phyloP scores from a whole-genome alignment of 495 filamentous ascomycete species.

The Penicillium atrosanguineum region DNA sequence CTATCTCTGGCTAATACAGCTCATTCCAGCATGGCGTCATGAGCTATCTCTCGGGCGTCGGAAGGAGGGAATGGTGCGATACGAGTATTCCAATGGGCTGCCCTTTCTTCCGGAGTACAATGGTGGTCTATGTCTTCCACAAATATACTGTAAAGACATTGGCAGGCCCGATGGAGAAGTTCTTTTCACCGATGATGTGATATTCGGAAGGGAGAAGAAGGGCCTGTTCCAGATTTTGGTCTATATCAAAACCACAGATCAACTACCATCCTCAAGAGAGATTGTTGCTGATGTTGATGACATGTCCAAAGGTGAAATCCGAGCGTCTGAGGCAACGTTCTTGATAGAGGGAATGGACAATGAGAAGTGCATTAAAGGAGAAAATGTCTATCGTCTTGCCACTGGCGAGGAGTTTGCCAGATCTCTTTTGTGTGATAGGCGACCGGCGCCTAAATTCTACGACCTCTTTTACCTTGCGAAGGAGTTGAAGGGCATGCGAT shows the following conservation, averaged over 20 bases:
- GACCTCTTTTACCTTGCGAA: constrained; percentile 18
- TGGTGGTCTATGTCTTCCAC: constrained; percentile 32
- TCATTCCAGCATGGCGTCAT: constrained; percentile 29
- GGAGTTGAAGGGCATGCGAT: constrained; percentile 11
- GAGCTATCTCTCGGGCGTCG: constrained; percentile 29
- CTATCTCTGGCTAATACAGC: constrained; percentile 29
- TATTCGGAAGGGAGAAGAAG: constrained; percentile 15
- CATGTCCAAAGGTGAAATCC: constrained; percentile 16
- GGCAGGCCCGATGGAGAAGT: not conserved
- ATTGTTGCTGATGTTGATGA: constrained; percentile 11
- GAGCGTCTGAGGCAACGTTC: constrained; percentile 11
- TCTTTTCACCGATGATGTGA: constrained; percentile 27
- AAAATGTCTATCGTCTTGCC: constrained; percentile 16
- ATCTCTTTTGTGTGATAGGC: constrained; percentile 18
- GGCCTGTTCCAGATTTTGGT: constrained; percentile 29
- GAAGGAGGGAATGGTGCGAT: constrained; percentile 26
- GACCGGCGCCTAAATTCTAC: constrained; percentile 19
- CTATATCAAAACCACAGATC: constrained; percentile 9
- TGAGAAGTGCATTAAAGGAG: not conserved
- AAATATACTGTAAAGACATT: constrained; percentile 27
- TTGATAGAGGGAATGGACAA: constrained; percentile 11
- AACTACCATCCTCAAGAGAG: constrained; percentile 5
- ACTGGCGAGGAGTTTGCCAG: constrained; percentile 21
- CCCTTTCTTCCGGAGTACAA: constrained; percentile 28
- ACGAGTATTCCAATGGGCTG: constrained; percentile 24